Evolutionary conservation across 345 rosid species (phyloP).

Genomic region (Gossypium australe): DNA sequence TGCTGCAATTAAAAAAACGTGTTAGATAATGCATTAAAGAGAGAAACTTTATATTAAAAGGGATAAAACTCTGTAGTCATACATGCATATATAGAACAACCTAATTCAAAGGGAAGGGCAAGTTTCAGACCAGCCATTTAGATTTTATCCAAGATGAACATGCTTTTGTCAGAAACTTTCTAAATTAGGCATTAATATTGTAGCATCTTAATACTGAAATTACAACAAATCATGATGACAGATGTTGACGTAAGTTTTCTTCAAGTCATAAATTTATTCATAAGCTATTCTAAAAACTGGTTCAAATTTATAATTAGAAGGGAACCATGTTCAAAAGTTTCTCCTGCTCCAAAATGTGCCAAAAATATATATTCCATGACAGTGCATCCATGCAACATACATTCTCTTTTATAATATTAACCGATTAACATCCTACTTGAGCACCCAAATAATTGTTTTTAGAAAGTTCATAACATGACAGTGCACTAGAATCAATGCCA

Average conservation of each 20-base stretch:
- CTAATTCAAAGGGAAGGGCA: background rate
- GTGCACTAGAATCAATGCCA: background rate
- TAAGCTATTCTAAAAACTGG: background rate
- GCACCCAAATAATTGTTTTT: background rate
- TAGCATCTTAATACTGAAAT: background rate
- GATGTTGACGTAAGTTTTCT: background rate
- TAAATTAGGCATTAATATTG: background rate
- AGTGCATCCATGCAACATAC: background rate
- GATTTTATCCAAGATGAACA: conserved; percentile 1
- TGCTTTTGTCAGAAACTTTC: background rate
- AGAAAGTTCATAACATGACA: background rate
- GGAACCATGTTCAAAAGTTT: background rate
- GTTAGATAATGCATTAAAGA: conserved; percentile 11
- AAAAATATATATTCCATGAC: background rate
- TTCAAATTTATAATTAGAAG: background rate
- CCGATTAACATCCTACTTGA: background rate
- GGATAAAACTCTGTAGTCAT: background rate
- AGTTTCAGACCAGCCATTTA: background rate
- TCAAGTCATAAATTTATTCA: background rate
- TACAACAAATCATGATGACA: background rate
- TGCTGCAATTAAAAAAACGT: conserved; percentile 34
- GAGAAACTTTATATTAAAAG: background rate
- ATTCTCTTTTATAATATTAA: background rate
- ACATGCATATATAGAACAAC: background rate
- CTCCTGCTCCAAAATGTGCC: background rate